phyloP scores from a whole-genome alignment of 225 moss, liverwort and hornwort genomes.

The Pseudisothecium myosuroides region DNA sequence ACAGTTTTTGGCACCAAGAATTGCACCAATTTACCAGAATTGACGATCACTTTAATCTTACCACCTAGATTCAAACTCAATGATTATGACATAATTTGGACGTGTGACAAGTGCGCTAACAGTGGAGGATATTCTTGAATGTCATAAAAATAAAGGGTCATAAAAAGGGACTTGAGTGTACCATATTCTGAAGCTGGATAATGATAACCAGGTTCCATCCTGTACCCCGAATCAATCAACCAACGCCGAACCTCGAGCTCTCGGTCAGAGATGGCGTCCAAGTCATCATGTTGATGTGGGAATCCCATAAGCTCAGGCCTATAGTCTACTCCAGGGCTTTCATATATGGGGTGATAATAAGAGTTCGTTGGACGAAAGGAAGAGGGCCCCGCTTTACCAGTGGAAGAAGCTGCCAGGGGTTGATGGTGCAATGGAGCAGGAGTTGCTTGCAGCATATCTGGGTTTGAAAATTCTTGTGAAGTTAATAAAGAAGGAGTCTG shows the following conservation, averaged over 20 bases:
- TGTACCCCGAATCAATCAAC: conserved; percentile 7
- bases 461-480: neutral
- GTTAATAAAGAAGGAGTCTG: neutral
- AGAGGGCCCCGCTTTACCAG: neutral
- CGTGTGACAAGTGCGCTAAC: neutral
- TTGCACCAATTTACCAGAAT: neutral
- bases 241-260: conserved; percentile 17
- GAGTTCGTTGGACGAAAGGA: neutral
- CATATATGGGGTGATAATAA: neutral
- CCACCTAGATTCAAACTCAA: neutral
- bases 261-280: neutral
- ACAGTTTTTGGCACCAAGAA: neutral
- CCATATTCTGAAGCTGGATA: conserved; percentile 12
- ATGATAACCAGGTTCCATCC: conserved; percentile 4
- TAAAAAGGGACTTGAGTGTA: neutral
- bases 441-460: neutral
- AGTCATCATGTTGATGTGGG: neutral
- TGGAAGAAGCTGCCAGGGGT: neutral
- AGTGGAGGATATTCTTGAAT: neutral
- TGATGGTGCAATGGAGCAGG: neutral
- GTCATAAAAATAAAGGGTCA: neutral
- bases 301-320: neutral
- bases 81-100: neutral
- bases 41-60: neutral
- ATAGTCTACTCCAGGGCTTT: neutral